Evolutionary conservation across 176 grass and related monocot genomes (phyloP).

Genomic region (Eragrostis curvula): DNA sequence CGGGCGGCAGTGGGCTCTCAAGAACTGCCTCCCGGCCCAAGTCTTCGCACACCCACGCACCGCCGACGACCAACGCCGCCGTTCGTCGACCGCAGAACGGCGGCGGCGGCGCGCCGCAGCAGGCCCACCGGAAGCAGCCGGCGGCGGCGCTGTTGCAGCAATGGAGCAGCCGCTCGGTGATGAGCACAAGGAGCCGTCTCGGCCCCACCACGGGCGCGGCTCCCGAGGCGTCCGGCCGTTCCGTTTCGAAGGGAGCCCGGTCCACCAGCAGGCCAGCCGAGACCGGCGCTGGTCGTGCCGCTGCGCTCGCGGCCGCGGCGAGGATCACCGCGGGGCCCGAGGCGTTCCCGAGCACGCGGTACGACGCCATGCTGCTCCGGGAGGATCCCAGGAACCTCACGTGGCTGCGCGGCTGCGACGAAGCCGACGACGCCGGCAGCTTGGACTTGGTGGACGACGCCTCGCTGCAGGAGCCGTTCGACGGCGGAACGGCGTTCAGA

Average conservation of each 20-base stretch:
- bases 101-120: too few species aligned
- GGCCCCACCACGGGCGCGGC: neutral
- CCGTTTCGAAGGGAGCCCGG: too few species aligned
- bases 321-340: neutral
- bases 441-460: constrained; percentile 13
- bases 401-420: constrained; percentile 40
- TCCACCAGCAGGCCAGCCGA: too few species aligned
- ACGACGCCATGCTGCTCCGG: constrained; percentile 57
- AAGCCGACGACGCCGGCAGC: neutral
- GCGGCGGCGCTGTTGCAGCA: neutral
- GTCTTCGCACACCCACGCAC: neutral
- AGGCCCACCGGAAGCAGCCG: neutral
- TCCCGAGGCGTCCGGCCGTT: neutral
- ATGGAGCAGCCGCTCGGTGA: neutral
- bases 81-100: neutral
- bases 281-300: too few species aligned
- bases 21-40: neutral
- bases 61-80: neutral
- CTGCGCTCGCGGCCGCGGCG: neutral
- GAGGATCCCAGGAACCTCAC: constrained; percentile 57
- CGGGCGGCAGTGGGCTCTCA: neutral
- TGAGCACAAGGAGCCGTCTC: neutral
- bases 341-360: constrained; percentile 48
- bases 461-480: constrained; percentile 28
- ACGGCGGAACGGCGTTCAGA: neutral